phyloP scores from a whole-genome alignment of 2,329 filamentous ascomycete species.

The Cercospora sp. region DNA sequence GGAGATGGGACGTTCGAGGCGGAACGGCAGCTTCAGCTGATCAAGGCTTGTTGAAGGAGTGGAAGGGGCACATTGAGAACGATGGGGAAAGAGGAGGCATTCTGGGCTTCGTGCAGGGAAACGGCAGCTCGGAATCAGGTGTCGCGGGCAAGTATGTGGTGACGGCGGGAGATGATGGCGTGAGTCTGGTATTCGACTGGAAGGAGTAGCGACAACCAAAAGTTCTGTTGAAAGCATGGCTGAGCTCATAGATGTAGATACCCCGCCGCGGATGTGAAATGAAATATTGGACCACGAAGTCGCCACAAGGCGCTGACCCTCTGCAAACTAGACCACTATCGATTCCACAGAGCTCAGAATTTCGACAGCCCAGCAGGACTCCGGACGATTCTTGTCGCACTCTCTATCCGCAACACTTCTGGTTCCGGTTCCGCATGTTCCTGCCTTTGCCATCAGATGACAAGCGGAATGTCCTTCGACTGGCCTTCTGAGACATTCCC shows the following conservation, averaged over 20 bases:
- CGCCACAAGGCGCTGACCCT: neutral
- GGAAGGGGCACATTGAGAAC: constrained; percentile 83
- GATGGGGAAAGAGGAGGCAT: constrained; percentile 80
- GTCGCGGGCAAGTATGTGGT: constrained; percentile 66
- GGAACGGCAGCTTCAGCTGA: constrained; percentile 65
- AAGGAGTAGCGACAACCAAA: neutral
- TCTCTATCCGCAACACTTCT: neutral
- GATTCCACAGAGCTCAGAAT: neutral
- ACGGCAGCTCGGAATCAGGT: constrained; percentile 43
- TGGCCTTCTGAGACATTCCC: neutral
- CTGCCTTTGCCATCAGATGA: neutral
- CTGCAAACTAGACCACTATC: neutral
- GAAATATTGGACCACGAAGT: neutral
- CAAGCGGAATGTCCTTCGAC: neutral
- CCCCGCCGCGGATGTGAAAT: neutral
- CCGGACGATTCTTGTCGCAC: neutral
- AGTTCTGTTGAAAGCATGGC: neutral
- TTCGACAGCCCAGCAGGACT: neutral
- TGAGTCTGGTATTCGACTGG: constrained; percentile 62
- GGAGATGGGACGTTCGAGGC: constrained; percentile 79
- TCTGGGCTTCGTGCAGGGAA: constrained; percentile 81
- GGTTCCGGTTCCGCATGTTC: neutral
- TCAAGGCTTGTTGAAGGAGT: constrained; percentile 76
- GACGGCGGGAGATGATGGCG: constrained; percentile 85
- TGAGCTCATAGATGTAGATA: constrained; percentile 1